Percentiles rank a stretch among this genome's conserved stretches.
These are phyloP conservation scores for Colletotrichum chlorophyti DNA, from an alignment of 2,329 filamentous ascomycete genomes.

Conservation along the genomic window DNA sequence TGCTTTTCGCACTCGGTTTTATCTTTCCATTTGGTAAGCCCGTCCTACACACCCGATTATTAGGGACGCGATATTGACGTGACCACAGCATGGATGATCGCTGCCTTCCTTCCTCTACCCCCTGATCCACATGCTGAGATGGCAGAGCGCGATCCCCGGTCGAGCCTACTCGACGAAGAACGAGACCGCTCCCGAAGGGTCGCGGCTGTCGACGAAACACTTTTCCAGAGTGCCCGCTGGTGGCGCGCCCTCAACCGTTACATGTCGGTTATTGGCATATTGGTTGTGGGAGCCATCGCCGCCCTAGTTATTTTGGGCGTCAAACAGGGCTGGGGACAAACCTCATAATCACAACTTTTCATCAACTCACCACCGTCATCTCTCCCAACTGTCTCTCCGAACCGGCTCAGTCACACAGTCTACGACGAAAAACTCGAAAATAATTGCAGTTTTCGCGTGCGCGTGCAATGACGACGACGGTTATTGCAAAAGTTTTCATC, in stretches of 20 bases:
- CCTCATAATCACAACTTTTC: too few relatives aligned
- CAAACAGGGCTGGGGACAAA: constrained; percentile 53
- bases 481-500: neutral
- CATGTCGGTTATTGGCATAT: constrained; percentile 63
- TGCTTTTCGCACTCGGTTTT: constrained; percentile 79
- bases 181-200: constrained; percentile 42
- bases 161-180: constrained; percentile 46
- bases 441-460: too few relatives aligned
- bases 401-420: too few relatives aligned
- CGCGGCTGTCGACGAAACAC: constrained; percentile 48
- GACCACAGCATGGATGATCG: constrained; percentile 78
- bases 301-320: constrained; percentile 60
- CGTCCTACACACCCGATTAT: constrained; percentile 7
- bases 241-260: constrained; percentile 66
- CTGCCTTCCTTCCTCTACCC: constrained; percentile 76
- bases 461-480: too few relatives aligned
- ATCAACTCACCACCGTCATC: too few relatives aligned
- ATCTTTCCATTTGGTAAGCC: constrained; percentile 73
- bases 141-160: constrained; percentile 53
- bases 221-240: constrained; percentile 62
- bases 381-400: too few relatives aligned
- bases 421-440: too few relatives aligned
- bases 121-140: constrained; percentile 59
- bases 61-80: constrained; percentile 26
- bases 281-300: constrained; percentile 59